These are phyloP conservation scores for Neoboletus brunneissimus DNA, from an alignment of 768 basidiomycete species.

Conservation along the genomic window DNA sequence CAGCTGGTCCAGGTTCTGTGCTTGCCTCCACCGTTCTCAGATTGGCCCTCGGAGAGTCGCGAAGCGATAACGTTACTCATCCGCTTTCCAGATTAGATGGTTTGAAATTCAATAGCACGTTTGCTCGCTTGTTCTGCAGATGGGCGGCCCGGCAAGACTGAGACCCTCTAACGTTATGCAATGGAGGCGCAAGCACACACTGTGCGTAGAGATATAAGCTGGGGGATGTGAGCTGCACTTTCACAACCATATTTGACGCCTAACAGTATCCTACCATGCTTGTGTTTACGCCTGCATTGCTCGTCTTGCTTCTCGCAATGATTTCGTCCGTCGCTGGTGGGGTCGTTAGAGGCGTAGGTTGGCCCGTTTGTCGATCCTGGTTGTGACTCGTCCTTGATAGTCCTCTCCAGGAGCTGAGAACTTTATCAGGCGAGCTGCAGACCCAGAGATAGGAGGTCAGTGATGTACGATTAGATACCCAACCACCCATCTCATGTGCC, in stretches of 20 bases:
- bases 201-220: constrained; percentile 12
- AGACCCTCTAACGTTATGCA: no score
- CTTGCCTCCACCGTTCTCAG: no score
- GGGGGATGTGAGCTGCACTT: neutral
- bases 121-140: no score
- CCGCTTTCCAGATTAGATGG: no score
- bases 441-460: neutral
- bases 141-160: no score
- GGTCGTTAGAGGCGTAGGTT: constrained; percentile 8
- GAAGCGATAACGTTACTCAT: no score
- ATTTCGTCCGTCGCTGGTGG: constrained; percentile 6
- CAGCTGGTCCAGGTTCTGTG: no score
- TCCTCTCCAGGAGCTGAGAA: neutral
- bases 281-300: constrained; percentile 4
- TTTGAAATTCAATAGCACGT: no score
- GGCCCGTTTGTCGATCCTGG: neutral
- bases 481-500: neutral
- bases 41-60: no score
- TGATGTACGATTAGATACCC: neutral
- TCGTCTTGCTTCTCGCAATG: constrained; percentile 13
- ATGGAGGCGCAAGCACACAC: no score
- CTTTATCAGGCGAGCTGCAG: neutral
- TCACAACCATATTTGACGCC: neutral
- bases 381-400: neutral
- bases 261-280: constrained; percentile 8